Percentiles rank a stretch among this genome's conserved stretches.
Conservation (phyloP, 768 basidiomycete genomes). For the Ramaria sp. region DNA sequence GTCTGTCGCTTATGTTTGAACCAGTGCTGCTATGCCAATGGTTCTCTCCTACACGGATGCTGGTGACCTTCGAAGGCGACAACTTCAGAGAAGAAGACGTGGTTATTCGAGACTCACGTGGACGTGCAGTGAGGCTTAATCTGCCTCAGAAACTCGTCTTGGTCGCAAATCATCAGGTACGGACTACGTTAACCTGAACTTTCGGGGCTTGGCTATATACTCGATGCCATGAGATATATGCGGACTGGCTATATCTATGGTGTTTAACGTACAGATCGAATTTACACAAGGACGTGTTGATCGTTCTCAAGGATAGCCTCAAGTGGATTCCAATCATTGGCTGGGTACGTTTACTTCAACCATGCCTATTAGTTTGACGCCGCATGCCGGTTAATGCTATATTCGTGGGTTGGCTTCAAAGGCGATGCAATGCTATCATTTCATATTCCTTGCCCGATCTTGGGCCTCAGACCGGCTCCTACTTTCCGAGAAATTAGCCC, state of each 20-base stretch:
- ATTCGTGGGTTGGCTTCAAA: constrained; percentile 22
- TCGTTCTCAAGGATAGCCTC: constrained; percentile 86
- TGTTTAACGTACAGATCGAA: constrained; percentile 64
- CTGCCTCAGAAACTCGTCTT: constrained; percentile 74
- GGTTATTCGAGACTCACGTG: constrained; percentile 38
- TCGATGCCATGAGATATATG: constrained; percentile 36
- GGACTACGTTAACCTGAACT: constrained; percentile 11
- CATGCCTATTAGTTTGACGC: neutral
- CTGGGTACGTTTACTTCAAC: constrained; percentile 46
- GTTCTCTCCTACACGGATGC: constrained; percentile 69
- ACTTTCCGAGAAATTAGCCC: constrained; percentile 53
- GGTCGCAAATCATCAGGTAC: constrained; percentile 89
- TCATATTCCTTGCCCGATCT: constrained; percentile 86
- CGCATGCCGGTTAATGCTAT: no score
- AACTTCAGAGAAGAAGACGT: constrained; percentile 50
- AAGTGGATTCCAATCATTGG: constrained; percentile 82
- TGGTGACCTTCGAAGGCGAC: constrained; percentile 63
- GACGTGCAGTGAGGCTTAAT: constrained; percentile 48
- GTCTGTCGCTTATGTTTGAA: neutral
- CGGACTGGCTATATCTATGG: constrained; percentile 85
- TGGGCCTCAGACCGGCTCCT: constrained; percentile 78
- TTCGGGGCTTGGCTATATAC: no score
- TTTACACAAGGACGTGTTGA: constrained; percentile 67
- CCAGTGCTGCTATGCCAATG: constrained; percentile 70
- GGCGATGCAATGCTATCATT: constrained; percentile 92